Evolutionary conservation across 768 basidiomycete species (phyloP), one percentile per base, ranked within the genome.

Genomic region (Pholiota microspora): DNA sequence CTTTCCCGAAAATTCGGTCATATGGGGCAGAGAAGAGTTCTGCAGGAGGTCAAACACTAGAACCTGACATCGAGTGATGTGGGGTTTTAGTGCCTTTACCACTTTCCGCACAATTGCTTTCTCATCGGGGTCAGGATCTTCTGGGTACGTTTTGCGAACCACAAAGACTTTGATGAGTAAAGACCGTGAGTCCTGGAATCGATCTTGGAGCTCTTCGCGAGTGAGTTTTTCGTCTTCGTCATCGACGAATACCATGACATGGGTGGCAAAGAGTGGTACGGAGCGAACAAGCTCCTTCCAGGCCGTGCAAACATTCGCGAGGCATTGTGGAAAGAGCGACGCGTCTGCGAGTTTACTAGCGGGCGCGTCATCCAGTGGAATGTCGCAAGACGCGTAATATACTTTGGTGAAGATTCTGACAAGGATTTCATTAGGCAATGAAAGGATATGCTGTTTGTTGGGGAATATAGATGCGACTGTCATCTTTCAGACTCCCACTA

Each of bases 21-120:
- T 49, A n/a, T 34, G 56, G 1, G 59, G 59, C 7, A 63, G 49
- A 7, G 62, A 61, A 3, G 58, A 29, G 18, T 31, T 50, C 16
- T 58, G 52, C 10, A 60, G 40, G 27, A 63, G 29, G 45, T 63
- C 58, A 35, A 63, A 59, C 2, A 59, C 51, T 29, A 62, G 49
- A 7, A 62, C 61, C 15, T 47, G 25, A 16, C 55, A 59, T n/a
- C 61, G 58, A 9, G 46, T 40, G 10, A 62, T 44, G 34, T 62
- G 56, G 15, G 27, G 49, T 3, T 48, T 21, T 4, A 62, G 18
- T 2, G 42, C 42, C 21, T 55, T 38, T 36, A 55, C 50, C 15
- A 57, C 36, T 21, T 28, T 31, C 2, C 40, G 24, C 7, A 55
- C 55, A 12, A 46, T 29, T n/a, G 16, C 3, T n/a, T 46, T 49